These are phyloP conservation scores for Clathrospora elynae DNA, from an alignment of 2,329 filamentous ascomycete genomes.

Conservation along the genomic window DNA sequence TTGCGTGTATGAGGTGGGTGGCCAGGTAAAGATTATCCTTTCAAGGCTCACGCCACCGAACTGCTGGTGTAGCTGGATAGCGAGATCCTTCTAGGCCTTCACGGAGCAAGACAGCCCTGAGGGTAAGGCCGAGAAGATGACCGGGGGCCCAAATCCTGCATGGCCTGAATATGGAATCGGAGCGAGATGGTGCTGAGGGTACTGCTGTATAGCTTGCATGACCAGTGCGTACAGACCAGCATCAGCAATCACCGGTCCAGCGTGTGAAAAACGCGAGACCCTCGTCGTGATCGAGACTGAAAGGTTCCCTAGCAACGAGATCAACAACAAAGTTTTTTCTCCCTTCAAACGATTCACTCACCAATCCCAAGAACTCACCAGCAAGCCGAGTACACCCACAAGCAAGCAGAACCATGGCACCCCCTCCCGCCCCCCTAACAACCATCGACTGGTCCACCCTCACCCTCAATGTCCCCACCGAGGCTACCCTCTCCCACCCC, in stretches of 20 bases:
- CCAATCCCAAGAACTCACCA: no score
- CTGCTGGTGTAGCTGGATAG: no score
- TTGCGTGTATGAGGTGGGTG: no score
- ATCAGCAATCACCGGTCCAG: no score
- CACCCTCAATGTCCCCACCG: neutral
- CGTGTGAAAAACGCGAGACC: neutral
- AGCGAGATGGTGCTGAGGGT: neutral
- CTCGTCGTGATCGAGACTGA: neutral
- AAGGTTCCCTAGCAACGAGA: no score
- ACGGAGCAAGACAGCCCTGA: no score
- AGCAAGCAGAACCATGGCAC: neutral
- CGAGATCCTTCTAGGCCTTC: no score
- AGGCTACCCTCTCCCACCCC: slow-evolving; percentile 1
- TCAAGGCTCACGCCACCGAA: no score
- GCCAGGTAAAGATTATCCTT: no score
- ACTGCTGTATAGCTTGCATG: neutral
- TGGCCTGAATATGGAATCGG: slow-evolving; percentile 1
- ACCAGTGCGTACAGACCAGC: neutral
- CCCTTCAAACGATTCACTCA: no score
- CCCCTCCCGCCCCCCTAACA: neutral
- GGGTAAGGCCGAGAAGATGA: neutral
- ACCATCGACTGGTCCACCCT: neutral
- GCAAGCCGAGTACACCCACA: no score
- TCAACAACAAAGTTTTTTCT: no score
- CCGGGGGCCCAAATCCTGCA: neutral